Percentiles rank a stretch among this genome's conserved stretches.
phyloP scores from a whole-genome alignment of 768 basidiomycete species.

The Trametes meyenii region DNA sequence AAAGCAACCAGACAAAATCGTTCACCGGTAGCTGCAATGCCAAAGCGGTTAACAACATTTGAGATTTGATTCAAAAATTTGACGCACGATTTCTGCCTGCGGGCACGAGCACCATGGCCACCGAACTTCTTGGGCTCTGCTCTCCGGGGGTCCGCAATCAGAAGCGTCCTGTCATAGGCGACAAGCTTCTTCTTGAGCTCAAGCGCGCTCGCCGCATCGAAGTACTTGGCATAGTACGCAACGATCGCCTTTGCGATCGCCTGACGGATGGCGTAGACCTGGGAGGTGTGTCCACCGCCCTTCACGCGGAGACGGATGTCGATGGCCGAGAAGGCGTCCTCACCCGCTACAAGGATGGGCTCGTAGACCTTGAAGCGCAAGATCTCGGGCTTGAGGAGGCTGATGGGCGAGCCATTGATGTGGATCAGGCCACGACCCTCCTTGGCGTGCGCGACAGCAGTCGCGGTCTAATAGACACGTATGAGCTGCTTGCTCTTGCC shows the following conservation, averaged over 20 bases:
- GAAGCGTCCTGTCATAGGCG: constrained; percentile 88
- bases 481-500: background rate
- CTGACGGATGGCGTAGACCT: constrained; percentile 98
- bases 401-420: constrained; percentile 95
- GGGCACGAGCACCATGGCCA: constrained; percentile 96
- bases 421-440: constrained; percentile 96
- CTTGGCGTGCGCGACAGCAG: constrained; percentile 95
- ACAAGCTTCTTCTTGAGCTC: constrained; percentile 98
- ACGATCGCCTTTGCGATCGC: constrained; percentile 97
- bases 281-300: constrained; percentile 99
- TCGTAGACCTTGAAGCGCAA: constrained; percentile 99
- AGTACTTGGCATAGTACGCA: constrained; percentile 98
- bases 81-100: constrained; percentile 92
- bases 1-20: constrained; percentile 39
- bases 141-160: constrained; percentile 94
- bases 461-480: constrained; percentile 73
- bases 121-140: constrained; percentile 99
- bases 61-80: background rate
- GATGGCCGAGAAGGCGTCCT: constrained; percentile 82
- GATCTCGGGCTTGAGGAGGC: constrained; percentile 93
- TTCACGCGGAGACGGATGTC: constrained; percentile 98
- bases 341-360: constrained; percentile 90
- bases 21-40: constrained; percentile 75
- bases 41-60: background rate
- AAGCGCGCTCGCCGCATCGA: constrained; percentile 95